These are phyloP conservation scores for Aspergillus pseudoviridinutans DNA, from an alignment of 2,329 filamentous ascomycete species.

Conservation along the genomic window DNA sequence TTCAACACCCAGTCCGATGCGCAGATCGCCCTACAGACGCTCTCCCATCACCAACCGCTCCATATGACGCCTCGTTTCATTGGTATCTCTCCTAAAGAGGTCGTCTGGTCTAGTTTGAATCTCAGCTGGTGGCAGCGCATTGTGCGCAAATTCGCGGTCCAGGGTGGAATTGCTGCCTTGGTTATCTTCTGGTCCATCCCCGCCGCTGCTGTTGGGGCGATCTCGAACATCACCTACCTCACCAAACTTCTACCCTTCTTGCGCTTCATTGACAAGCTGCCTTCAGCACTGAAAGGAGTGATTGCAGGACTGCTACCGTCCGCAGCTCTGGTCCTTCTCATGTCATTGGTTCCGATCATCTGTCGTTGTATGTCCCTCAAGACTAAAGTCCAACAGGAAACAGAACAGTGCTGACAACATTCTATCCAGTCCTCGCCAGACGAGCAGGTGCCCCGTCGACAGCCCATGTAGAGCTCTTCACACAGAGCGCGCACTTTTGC, in stretches of 20 bases:
- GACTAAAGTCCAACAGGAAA: neutral
- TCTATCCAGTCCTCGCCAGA: conserved; percentile 63
- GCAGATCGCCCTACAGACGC: conserved; percentile 77
- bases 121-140: conserved; percentile 82
- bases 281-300: conserved; percentile 66
- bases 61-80: conserved; percentile 86
- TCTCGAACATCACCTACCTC: conserved; percentile 79
- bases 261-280: conserved; percentile 70
- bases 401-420: conserved; percentile 2
- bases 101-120: conserved; percentile 82
- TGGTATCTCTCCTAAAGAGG: conserved; percentile 73
- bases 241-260: conserved; percentile 54
- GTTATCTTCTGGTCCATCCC: conserved; percentile 83
- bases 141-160: conserved; percentile 63
- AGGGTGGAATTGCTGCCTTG: conserved; percentile 67
- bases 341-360: conserved; percentile 80
- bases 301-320: conserved; percentile 81
- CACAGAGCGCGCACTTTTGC: conserved; percentile 81
- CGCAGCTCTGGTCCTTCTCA: conserved; percentile 72
- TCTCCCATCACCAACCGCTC: conserved; percentile 79
- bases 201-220: conserved; percentile 74
- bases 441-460: conserved; percentile 74
- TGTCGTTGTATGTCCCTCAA: conserved; percentile 59
- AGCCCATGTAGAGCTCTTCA: conserved; percentile 78
- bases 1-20: conserved; percentile 78